These are phyloP conservation scores for Hypericum perforatum DNA, from an alignment of 345 rosid genomes.

Conservation along the genomic window DNA sequence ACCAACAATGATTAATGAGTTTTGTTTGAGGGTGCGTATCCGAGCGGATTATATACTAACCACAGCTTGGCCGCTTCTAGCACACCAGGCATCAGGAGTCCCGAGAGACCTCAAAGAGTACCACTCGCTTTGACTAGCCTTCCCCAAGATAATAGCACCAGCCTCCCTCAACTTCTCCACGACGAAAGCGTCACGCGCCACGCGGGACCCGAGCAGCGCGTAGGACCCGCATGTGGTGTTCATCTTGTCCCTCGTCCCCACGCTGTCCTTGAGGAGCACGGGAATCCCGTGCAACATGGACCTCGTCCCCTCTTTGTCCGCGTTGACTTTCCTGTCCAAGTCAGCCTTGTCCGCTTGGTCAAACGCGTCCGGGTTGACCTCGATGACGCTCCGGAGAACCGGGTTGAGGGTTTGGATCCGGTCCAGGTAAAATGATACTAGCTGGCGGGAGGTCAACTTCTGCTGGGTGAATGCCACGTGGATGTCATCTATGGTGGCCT, in stretches of 20 bases:
- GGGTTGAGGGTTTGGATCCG: not conserved
- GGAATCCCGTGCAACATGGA: not conserved
- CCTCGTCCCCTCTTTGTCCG: not conserved
- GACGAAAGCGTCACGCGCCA: not conserved
- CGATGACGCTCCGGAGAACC: not conserved
- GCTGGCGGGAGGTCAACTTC: not conserved
- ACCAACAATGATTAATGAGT: too few relatives aligned
- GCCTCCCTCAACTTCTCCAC: conserved; percentile 1
- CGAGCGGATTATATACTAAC: too few relatives aligned
- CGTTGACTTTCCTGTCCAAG: not conserved
- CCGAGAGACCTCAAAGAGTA: not conserved
- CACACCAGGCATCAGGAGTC: not conserved
- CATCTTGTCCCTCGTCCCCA: conserved; percentile 1
- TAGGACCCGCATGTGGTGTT: conserved; percentile 2
- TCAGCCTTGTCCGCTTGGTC: conserved; percentile 1
- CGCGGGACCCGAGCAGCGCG: not conserved
- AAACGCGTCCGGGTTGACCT: conserved; percentile 3
- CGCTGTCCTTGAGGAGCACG: not conserved
- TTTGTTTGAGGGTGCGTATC: too few relatives aligned
- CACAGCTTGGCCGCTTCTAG: conserved; percentile 8
- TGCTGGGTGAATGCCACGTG: too few relatives aligned
- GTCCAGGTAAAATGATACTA: not conserved
- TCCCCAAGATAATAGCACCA: conserved; percentile 2
- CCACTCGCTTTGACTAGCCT: conserved; percentile 1
- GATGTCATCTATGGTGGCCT: too few relatives aligned